Evolutionary conservation across 306 rosid species (phyloP), one percentile per base, ranked within the genome.

Genomic region (Lithocarpus polystachyus): DNA sequence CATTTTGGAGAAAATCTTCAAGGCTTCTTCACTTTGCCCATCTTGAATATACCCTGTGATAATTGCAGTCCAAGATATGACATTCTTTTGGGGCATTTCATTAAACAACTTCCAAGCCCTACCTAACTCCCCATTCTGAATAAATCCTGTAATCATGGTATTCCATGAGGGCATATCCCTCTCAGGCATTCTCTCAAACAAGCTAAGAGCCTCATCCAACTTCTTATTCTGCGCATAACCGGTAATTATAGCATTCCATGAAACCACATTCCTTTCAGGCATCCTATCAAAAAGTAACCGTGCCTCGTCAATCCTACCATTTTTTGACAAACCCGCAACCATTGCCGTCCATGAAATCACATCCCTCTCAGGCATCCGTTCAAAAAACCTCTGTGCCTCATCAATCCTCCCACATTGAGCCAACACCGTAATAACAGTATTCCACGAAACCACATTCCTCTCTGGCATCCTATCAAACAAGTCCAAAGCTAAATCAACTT

Each of bases 111-210:
- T 20, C 64, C 48, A 57, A 6, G 86, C 88, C 83, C 71, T 73
- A 10, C 60, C 75, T 54, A 84, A 60, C 57, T 84, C 81, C 28
- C 87, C 86, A 53, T 84, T 87, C 75, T 75, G 83, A 82, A 87
- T 77, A 45, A 82, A 80, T 24, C 85, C 87, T 0, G 87, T 83
- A 12, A 88, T 68, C 89, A 88, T 82, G 15, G 87, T 81, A 59
- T 85, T 88, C 89, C 91, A 88, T 12, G 91, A 88, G 61, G 89
- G 76, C 77, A 83, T 29, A 71, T 88, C 86, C 75, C 89, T 88
- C 79, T 80, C 76, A 0, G 89, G 89, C 89, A 88, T 88, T 77
- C 60, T 77, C 77, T 82, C 82, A 78, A 88, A 88, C 81, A 88
- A 72, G 56, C 80, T 78, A 20, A 83, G 68, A 14, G 91, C 91